Conservation (phyloP, 2,329 filamentous ascomycete species). For the Lecanicillium sp. region DNA sequence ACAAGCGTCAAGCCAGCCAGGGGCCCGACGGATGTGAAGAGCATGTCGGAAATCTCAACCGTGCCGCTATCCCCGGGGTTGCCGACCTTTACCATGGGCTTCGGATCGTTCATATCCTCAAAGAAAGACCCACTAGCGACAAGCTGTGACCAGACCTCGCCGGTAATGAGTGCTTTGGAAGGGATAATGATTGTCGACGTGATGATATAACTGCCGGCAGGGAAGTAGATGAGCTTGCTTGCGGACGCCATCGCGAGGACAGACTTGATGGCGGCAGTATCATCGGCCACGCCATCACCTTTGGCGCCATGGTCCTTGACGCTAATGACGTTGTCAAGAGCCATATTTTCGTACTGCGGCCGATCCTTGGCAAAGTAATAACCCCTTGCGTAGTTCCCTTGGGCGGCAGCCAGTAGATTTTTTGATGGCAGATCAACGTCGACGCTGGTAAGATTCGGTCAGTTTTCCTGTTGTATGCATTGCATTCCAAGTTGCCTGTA, state of each 20-base stretch:
- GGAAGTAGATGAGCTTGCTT: conserved; percentile 16
- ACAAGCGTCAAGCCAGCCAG: conserved; percentile 61
- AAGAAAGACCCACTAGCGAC: conserved; percentile 52
- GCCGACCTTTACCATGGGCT: conserved; percentile 59
- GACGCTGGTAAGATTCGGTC: neutral
- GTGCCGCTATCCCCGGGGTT: conserved; percentile 48
- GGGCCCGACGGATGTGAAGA: conserved; percentile 56
- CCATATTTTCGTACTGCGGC: conserved; percentile 33
- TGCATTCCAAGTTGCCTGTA: neutral
- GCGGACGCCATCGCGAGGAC: conserved; percentile 11
- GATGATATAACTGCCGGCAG: conserved; percentile 18
- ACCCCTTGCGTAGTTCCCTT: too few relatives aligned
- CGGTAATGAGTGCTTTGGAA: conserved; percentile 56
- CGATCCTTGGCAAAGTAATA: conserved; percentile 8
- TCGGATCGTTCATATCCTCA: conserved; percentile 50
- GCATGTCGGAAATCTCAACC: conserved; percentile 64
- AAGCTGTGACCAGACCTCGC: conserved; percentile 61
- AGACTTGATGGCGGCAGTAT: conserved; percentile 12
- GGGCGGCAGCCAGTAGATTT: too few relatives aligned
- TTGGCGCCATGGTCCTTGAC: conserved; percentile 19
- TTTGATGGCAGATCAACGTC: neutral
- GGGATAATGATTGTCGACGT: conserved; percentile 35
- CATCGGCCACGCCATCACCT: conserved; percentile 36
- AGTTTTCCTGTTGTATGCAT: too few relatives aligned
- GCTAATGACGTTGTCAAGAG: conserved; percentile 9